Percentiles rank a stretch among this genome's conserved stretches.
Conservation (phyloP, 495 filamentous ascomycete genomes). For the Aspergillus cavernicola region DNA sequence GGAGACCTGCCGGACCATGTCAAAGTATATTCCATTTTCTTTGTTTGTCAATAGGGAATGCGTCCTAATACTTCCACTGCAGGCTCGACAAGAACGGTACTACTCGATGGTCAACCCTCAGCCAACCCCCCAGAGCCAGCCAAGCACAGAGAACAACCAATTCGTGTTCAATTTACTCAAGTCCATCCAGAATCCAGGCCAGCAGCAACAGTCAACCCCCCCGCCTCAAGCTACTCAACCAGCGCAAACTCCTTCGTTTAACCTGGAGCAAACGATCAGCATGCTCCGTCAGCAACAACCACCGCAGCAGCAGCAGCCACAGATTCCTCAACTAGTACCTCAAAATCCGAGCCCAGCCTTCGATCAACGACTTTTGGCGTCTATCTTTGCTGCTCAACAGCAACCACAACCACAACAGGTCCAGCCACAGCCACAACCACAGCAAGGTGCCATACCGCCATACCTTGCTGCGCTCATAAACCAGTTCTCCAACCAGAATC, state of each 20-base stretch:
- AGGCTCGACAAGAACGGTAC: slow-evolving; percentile 47
- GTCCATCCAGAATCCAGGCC: slow-evolving; percentile 34
- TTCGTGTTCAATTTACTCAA: slow-evolving; percentile 46
- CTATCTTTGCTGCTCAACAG: slow-evolving; percentile 29
- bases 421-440: slow-evolving; percentile 23
- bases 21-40: slow-evolving; percentile 30
- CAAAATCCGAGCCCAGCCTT: slow-evolving; percentile 25
- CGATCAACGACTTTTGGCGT: slow-evolving; percentile 35
- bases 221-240: slow-evolving; percentile 22
- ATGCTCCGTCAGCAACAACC: slow-evolving; percentile 45
- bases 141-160: slow-evolving; percentile 26
- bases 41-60: neutral
- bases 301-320: slow-evolving; percentile 34
- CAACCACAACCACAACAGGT: slow-evolving; percentile 13
- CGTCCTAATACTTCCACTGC: neutral
- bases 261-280: slow-evolving; percentile 40
- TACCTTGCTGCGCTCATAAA: slow-evolving; percentile 50
- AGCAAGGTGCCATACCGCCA: slow-evolving; percentile 31
- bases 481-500: slow-evolving; percentile 36
- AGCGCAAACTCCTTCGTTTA: slow-evolving; percentile 27
- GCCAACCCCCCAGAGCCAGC: slow-evolving; percentile 24
- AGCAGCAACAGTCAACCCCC: slow-evolving; percentile 30
- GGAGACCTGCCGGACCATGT: slow-evolving; percentile 45
- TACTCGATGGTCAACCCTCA: slow-evolving; percentile 38
- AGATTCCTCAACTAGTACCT: slow-evolving; percentile 20